A percentile compares a stretch with the other conserved stretches of the same genome.
Conservation (phyloP, 176 grass and related monocot species). For the Tuctoria greenei region DNA sequence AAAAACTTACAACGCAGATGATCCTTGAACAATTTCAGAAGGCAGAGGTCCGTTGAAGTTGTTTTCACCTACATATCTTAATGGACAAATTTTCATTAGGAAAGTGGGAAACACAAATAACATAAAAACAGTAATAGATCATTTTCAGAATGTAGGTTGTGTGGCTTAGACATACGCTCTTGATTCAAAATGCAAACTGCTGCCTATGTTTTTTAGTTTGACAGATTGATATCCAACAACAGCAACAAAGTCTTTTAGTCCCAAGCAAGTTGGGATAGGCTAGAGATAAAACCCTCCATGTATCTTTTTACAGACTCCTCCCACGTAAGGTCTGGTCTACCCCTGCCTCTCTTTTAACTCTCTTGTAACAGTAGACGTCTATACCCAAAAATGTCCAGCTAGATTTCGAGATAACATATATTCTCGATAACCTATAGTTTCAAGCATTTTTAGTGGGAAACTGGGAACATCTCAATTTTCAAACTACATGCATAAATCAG, state of each 20-base stretch:
- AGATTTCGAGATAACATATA: too few species aligned
- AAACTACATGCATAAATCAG: too few species aligned
- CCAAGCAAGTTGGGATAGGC: background rate
- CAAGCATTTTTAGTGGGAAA: too few species aligned
- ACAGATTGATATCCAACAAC: background rate
- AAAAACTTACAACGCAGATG: conserved; percentile 41
- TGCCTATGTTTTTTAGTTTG: background rate
- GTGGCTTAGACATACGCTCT: background rate
- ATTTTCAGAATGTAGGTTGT: background rate
- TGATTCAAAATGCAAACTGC: background rate
- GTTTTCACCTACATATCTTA: conserved; percentile 56
- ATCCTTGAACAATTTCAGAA: conserved; percentile 13
- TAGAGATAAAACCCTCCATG: background rate
- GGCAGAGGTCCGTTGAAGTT: conserved; percentile 42
- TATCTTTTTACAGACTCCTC: background rate
- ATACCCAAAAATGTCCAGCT: too few species aligned
- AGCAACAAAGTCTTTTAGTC: background rate
- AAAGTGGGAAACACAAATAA: background rate
- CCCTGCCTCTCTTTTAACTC: background rate
- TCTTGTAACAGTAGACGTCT: background rate
- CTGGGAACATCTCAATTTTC: too few species aligned
- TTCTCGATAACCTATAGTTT: too few species aligned
- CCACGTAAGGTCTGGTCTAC: background rate
- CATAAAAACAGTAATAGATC: background rate
- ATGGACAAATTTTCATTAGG: conserved; percentile 15